Evolutionary conservation across 495 filamentous ascomycete genomes (phyloP).

Genomic region (Massariosphaeria phaeospora): DNA sequence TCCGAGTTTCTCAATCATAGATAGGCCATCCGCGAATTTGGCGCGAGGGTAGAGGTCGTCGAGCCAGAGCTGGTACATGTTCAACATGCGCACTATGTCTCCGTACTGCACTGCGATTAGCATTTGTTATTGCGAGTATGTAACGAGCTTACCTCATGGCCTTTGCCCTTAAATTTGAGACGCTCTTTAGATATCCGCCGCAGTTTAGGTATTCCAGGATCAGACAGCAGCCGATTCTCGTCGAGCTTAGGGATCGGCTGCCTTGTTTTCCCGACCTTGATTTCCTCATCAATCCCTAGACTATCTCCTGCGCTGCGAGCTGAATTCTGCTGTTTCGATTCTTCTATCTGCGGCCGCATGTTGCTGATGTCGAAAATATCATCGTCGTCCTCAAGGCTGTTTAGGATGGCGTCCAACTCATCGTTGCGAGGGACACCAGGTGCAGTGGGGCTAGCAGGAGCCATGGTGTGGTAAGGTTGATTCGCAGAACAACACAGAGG

Average conservation of each 20-base stretch:
- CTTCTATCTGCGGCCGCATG: conserved; percentile 21
- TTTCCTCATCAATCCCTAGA: conserved; percentile 82
- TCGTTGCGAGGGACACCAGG: conserved; percentile 23
- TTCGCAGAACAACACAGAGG: not conserved
- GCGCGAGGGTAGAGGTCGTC: conserved; percentile 94
- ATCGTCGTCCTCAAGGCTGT: conserved; percentile 51
- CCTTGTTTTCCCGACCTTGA: conserved; percentile 72
- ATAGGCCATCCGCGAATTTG: conserved; percentile 82
- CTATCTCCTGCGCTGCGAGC: conserved; percentile 31
- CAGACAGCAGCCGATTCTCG: conserved; percentile 43
- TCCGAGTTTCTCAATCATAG: conserved; percentile 90
- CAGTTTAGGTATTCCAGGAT: conserved; percentile 73
- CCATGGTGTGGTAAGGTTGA: conserved; percentile 2
- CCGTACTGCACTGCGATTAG: conserved; percentile 57
- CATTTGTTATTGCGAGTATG: not conserved
- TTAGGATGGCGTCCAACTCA: conserved; percentile 59
- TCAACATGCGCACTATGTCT: conserved; percentile 74
- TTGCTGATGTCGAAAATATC: conserved; percentile 42
- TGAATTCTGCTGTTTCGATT: conserved; percentile 7
- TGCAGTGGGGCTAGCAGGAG: not conserved
- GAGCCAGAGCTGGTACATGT: conserved; percentile 93
- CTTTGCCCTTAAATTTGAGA: conserved; percentile 84
- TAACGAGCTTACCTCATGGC: conserved; percentile 70
- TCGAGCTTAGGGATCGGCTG: conserved; percentile 79
- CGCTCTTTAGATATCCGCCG: conserved; percentile 62